Conservation (phyloP, 1,284 basidiomycete genomes). For the Tilletia horrida region DNA sequence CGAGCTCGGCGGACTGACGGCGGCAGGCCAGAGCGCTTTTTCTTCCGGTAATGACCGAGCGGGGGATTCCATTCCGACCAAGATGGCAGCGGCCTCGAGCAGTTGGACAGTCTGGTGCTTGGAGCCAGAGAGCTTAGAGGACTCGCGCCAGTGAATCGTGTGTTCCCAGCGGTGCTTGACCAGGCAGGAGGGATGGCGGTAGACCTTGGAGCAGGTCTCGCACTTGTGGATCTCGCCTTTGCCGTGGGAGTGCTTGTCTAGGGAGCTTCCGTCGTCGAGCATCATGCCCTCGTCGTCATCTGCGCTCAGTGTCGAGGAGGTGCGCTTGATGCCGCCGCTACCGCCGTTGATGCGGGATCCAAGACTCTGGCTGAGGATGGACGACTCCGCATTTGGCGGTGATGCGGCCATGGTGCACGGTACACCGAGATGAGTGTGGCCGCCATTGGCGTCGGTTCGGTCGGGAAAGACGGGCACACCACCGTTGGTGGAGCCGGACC, state of each 20-base stretch:
- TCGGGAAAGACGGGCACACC: not conserved
- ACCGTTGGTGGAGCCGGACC: too few relatives aligned
- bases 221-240: slow-evolving; percentile 57
- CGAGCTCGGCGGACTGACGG: slow-evolving; percentile 58
- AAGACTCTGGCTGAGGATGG: slow-evolving; percentile 3
- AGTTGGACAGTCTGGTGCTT: slow-evolving; percentile 98
- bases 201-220: slow-evolving; percentile 74
- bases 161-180: slow-evolving; percentile 98
- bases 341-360: slow-evolving; percentile 7
- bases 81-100: slow-evolving; percentile 92
- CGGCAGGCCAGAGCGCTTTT: slow-evolving; percentile 68
- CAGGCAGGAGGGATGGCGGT: slow-evolving; percentile 87
- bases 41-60: slow-evolving; percentile 80
- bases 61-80: slow-evolving; percentile 64
- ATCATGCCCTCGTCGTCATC: slow-evolving; percentile 46
- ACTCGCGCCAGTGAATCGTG: slow-evolving; percentile 92
- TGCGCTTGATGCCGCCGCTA: slow-evolving; percentile 10
- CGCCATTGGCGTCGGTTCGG: not conserved
- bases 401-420: not conserved
- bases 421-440: slow-evolving; percentile 7
- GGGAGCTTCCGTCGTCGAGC: slow-evolving; percentile 38
- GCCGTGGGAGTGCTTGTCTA: slow-evolving; percentile 1
- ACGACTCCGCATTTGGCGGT: not conserved
- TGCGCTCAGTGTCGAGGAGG: slow-evolving; percentile 4
- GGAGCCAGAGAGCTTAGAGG: slow-evolving; percentile 84